Percentiles rank a stretch among this genome's conserved stretches.
These are phyloP conservation scores for Rubus idaeus DNA, from an alignment of 306 rosid species.

Conservation along the genomic window DNA sequence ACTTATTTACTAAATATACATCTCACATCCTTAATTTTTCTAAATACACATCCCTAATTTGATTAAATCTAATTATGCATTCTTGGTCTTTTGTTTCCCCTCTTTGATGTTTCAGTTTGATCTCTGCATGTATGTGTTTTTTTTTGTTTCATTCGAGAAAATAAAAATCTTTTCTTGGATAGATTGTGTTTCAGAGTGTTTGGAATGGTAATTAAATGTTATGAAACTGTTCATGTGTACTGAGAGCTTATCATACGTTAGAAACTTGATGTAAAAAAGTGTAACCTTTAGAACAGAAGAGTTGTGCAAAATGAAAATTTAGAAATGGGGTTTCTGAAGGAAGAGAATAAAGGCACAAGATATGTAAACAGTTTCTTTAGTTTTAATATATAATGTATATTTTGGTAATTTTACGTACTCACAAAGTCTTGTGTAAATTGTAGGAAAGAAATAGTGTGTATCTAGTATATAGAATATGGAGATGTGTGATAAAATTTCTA, in stretches of 20 bases:
- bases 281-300: neutral
- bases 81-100: neutral
- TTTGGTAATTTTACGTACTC: too few relatives aligned
- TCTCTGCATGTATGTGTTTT: neutral
- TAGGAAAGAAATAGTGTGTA: too few relatives aligned
- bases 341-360: neutral
- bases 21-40: too few relatives aligned
- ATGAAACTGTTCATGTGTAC: neutral
- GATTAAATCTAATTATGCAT: too few relatives aligned
- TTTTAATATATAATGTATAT: too few relatives aligned
- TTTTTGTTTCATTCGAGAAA: neutral
- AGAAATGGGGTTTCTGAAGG: neutral
- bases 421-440: too few relatives aligned
- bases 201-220: neutral
- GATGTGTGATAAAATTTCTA: too few relatives aligned
- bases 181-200: neutral
- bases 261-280: neutral
- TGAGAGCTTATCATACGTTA: neutral
- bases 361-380: neutral
- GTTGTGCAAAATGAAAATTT: neutral
- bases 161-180: neutral
- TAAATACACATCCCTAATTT: too few relatives aligned
- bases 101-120: constrained; percentile 5
- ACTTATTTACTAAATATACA: too few relatives aligned
- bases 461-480: too few relatives aligned